Evolutionary conservation across 2,329 filamentous ascomycete genomes (phyloP), one percentile per base, ranked within the genome.

Genomic region (Aspergillus sp.): DNA sequence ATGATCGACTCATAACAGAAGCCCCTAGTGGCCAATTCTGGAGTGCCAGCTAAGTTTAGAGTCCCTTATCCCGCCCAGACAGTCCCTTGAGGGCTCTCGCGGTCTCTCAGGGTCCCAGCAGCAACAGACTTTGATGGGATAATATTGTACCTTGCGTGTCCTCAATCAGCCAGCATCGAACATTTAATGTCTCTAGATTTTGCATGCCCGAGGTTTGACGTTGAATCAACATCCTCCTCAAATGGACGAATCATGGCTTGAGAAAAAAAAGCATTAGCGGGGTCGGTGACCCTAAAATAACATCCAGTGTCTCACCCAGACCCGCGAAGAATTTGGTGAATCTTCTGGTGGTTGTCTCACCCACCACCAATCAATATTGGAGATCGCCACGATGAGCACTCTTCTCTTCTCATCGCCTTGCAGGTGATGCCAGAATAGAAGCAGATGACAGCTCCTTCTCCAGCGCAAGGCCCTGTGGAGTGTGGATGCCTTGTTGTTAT

Each of bases 231-330:
- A 49, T 19, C 46, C 30, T 49, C 33, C 30, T 27, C 27, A 30
- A 13, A n/a, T 49, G 27, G 6, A 22, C 61, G 57, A 64, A 65
- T 66, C 44, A 57, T 12, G 20, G 55, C 22, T 19, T 47, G 20
- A 22, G 20, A 15, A 17, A 30, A 30, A 30, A 30, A 30, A 30
- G 33, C 5, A 33, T 22, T 22, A 30, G 34, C 41, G 51, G 51
- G 42, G 20, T 15, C n/a, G n/a, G 39, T 30, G 48, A 58, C 56
- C 58, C 59, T 67, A 67, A 64, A 64, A 64, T 62, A 63, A 64
- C 60, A 61, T 54, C 61, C 41, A 37, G 49, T 65, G 63, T 66
- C 64, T 66, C 60, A 66, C 63, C 13, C 34, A 5, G 34, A n/a
- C 34, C 34, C 13, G 34, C 15, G 34, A 37, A 37, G 34, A n/a